Evolutionary conservation across 2,329 filamentous ascomycete species (phyloP), one percentile per base, ranked within the genome.

Genomic region (Talaromyces marneffei): DNA sequence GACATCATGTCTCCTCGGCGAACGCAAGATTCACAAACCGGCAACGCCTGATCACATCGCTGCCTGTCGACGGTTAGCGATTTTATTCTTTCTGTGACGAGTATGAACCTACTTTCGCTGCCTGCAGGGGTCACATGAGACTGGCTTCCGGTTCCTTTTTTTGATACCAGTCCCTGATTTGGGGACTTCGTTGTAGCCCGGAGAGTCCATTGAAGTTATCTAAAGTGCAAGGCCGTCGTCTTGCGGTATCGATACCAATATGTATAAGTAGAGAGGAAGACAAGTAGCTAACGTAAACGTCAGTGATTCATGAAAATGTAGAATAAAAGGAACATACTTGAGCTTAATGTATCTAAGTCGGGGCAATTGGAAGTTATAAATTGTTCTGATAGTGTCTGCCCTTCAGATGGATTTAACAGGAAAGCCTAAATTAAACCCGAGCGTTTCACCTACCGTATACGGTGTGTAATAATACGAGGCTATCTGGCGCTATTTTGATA

Each of bases 1-100:
- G 54, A 57, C 54, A 57, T 44, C 35, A 57, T 23, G 31, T 57
- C 54, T 18, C 54, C 54, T 44, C 54, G 54, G 31, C 54, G 54
- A 23, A 57, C 54, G 20, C 54, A 57, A 25, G 37, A 31, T 16
- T 33, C n/a, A 27, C 54, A 57, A 6, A 44, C 35, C 25, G 54
- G 54, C 12, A 57, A 44, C 2, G 54, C 35, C n/a, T 57, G 54
- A 14, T 57, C 54, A 35, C 54, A 57, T 44, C 54, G 35, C n/a
- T 42, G 54, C 27, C 54, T 57, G 37, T 42, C 14, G 54, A 44
- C 18, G 25, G 25, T 57, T 14, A 57, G 54, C 52, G n/a, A 54
- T n/a, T 44, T 20, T 31, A 9, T 7, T 12, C 33, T 29, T n/a
- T 29, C 20, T 29, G 5, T 8, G 10, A 42, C n/a, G 8, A 40